Percentiles rank a stretch among this genome's conserved stretches.
Conservation (phyloP, 768 basidiomycete species). For the Porphyrellus cyaneotinctus region DNA sequence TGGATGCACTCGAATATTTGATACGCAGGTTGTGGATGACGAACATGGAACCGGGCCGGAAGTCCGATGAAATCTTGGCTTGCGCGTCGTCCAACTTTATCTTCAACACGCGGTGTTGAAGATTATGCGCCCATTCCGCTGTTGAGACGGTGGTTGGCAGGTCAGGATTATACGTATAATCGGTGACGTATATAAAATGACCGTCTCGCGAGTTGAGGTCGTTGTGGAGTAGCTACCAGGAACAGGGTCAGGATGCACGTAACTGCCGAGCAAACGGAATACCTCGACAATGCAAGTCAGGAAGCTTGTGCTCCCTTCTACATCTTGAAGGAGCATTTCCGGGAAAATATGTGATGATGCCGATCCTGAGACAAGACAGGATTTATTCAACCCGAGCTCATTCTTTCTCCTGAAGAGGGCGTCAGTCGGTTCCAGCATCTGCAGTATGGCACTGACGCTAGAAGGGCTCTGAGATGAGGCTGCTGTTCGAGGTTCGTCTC, state of each 20-base stretch:
- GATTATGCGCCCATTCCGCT: conserved; percentile 39
- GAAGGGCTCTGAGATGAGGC: conserved; percentile 42
- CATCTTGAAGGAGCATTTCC: conserved; percentile 47
- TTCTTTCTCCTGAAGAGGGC: conserved; percentile 44
- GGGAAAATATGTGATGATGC: conserved; percentile 33
- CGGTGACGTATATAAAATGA: conserved; percentile 54
- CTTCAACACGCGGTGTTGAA: conserved; percentile 50
- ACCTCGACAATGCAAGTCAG: conserved; percentile 63
- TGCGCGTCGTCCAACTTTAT: conserved; percentile 51
- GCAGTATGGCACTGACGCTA: conserved; percentile 41
- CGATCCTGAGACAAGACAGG: conserved; percentile 19
- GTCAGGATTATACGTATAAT: conserved; percentile 54
- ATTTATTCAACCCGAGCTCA: conserved; percentile 30
- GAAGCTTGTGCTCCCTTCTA: conserved; percentile 36
- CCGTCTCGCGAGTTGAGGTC: conserved; percentile 30
- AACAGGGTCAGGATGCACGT: background rate
- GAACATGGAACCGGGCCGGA: conserved; percentile 42
- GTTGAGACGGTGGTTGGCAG: conserved; percentile 31
- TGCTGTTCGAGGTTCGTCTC: conserved; percentile 35
- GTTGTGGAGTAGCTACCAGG: conserved; percentile 44
- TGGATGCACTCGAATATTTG: conserved; percentile 17
- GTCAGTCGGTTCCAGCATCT: conserved; percentile 3
- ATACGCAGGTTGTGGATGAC: conserved; percentile 51
- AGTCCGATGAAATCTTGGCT: conserved; percentile 33
- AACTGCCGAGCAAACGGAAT: conserved; percentile 3